Evolutionary conservation across 306 rosid species (phyloP), one percentile per base, ranked within the genome.

Genomic region (Potentilla sterilis): DNA sequence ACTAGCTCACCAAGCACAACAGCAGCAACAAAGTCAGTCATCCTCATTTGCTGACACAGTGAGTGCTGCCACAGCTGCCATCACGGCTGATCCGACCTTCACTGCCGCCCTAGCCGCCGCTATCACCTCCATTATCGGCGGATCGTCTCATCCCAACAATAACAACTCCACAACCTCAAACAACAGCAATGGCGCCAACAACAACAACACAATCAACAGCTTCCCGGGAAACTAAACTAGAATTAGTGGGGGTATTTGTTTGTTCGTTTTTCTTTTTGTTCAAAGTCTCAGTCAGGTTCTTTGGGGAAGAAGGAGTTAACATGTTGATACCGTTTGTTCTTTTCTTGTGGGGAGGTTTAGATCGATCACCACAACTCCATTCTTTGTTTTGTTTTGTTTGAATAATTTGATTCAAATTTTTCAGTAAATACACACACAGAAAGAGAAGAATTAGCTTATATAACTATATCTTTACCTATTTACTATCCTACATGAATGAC

Each of bases 51-150:
- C 92, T 32, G 97, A 95, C 54, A 80, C 92, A 0, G 89, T 92
- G 61, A 91, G 86, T 54, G 98, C 98, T 0, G 98, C 98, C 46
- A 86, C 98, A 0, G 92, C 98, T 0, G 97, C 97, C 44, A 90
- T 96, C 85, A 88, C 99, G 0, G 77, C 93, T 6, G 97, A 96
- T 51, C 99, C 99, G 0, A 89, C 87, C 54, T 96, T 96, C 88
- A 90, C 96, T 0, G 99, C 98, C 0, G 99, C 86, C 0, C 91
- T 96, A 7, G 99, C 98, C 0, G 99, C 99, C 1, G 99, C 99
- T 15, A 92, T 96, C 83, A 86, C 96, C 61, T 90, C 98, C 76
- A 92, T 96, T 84, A 96, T 96, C 6, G 89, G 95, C 14, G 91
- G 96, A 38, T 83, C 78, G 49, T 83, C 79, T 46, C 86, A 83